Conservation (phyloP, 345 rosid genomes). For the Murraya koenigii region DNA sequence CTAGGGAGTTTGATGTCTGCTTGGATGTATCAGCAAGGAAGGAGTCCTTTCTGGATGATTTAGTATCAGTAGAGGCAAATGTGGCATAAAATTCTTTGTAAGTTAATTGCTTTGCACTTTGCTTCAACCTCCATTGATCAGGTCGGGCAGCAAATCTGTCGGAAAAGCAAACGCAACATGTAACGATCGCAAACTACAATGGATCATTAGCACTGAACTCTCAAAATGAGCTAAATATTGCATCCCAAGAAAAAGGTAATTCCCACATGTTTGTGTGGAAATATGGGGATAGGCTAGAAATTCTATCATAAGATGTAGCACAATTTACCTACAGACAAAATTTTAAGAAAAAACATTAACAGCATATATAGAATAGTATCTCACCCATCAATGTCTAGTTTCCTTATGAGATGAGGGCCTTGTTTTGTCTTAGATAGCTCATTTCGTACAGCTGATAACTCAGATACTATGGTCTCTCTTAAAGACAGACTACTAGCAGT, state of each 20-base stretch:
- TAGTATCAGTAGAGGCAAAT: conserved; percentile 63
- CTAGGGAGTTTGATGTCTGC: conserved; percentile 32
- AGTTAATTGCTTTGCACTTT: conserved; percentile 70
- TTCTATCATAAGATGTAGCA: neutral
- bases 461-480: conserved; percentile 71
- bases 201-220: neutral
- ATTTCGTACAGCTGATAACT: conserved; percentile 53
- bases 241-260: neutral
- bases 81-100: conserved; percentile 59
- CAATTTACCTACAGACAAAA: neutral
- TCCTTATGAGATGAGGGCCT: conserved; percentile 77
- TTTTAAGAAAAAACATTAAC: neutral
- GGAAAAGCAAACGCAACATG: conserved; percentile 8
- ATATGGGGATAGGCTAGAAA: neutral
- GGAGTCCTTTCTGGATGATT: conserved; percentile 35
- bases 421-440: conserved; percentile 77
- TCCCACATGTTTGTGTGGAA: too few relatives aligned
- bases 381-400: conserved; percentile 78
- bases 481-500: conserved; percentile 60
- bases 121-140: conserved; percentile 81
- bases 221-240: neutral
- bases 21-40: conserved; percentile 47
- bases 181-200: neutral
- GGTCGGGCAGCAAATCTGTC: conserved; percentile 61
- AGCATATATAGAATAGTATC: conserved; percentile 19